Evolutionary conservation across 495 filamentous ascomycete genomes (phyloP).

Genomic region (Hypoxylon fuscum): DNA sequence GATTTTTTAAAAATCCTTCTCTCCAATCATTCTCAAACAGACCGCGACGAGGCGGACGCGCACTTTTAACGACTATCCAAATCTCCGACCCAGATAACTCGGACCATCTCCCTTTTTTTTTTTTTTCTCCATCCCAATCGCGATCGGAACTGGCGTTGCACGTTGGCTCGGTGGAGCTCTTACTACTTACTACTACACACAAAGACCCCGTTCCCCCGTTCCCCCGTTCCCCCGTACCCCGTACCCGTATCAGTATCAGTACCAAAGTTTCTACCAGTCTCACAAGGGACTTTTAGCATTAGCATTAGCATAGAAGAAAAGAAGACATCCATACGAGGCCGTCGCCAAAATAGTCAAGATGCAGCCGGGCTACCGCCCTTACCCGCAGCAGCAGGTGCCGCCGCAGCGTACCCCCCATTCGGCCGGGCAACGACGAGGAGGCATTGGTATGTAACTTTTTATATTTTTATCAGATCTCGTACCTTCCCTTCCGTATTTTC

Average conservation of each 20-base stretch:
- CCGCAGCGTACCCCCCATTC: constrained; percentile 49
- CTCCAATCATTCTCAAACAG: constrained; percentile 34
- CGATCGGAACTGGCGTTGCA: constrained; percentile 39
- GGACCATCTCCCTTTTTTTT: constrained; percentile 20
- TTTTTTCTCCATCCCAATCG: constrained; percentile 29
- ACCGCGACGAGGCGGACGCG: constrained; percentile 40
- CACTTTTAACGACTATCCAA: constrained; percentile 38
- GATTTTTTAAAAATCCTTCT: constrained; percentile 17
- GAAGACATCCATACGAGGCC: not conserved
- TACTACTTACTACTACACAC: too few species aligned
- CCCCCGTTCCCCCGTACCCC: not conserved
- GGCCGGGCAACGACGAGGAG: constrained; percentile 53
- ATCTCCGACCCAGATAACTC: constrained; percentile 35
- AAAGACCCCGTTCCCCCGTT: too few species aligned
- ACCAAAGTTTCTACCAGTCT: constrained; percentile 20
- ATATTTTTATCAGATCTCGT: too few species aligned
- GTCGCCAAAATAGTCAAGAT: constrained; percentile 45
- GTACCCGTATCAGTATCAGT: constrained; percentile 5
- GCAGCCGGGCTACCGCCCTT: constrained; percentile 59
- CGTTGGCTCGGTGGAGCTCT: constrained; percentile 32
- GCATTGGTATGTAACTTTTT: constrained; percentile 57
- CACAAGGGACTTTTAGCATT: constrained; percentile 24
- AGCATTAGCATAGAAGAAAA: constrained; percentile 11
- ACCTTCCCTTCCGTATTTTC: too few species aligned
- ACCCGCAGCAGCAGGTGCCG: constrained; percentile 53